Conservation (phyloP, 495 filamentous ascomycete species). For the Penicillium steckii region DNA sequence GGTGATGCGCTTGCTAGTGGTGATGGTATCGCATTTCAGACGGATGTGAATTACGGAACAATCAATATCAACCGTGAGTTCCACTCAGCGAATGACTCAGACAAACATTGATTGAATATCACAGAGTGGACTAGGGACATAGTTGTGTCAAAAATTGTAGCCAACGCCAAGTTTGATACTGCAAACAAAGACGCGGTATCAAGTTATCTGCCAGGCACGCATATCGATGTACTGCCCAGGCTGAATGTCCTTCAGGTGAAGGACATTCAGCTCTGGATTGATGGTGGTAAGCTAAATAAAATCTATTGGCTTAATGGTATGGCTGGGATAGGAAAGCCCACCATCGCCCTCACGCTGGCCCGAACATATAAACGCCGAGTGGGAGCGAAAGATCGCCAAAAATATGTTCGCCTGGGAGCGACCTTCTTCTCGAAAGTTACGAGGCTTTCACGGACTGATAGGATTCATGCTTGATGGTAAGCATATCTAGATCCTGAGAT, state of each 20-base stretch:
- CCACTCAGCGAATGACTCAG: not conserved
- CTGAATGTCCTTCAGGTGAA: too few relatives aligned
- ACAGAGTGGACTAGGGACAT: not conserved
- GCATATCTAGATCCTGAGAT: too few relatives aligned
- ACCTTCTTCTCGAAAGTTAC: too few relatives aligned
- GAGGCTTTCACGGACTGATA: too few relatives aligned
- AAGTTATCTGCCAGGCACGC: not conserved
- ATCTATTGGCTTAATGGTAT: not conserved
- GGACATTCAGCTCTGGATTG: not conserved
- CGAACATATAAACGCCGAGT: not conserved
- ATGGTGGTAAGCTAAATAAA: not conserved
- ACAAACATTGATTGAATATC: not conserved
- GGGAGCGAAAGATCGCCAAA: too few relatives aligned
- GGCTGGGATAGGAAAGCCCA: not conserved
- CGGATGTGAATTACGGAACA: not conserved
- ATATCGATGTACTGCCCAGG: not conserved
- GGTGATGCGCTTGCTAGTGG: not conserved
- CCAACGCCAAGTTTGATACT: not conserved
- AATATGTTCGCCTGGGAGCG: too few relatives aligned
- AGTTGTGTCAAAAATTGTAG: not conserved
- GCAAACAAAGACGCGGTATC: not conserved
- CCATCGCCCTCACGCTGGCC: not conserved
- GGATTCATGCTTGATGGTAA: too few relatives aligned
- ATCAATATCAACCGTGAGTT: not conserved
- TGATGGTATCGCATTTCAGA: not conserved